These are phyloP conservation scores for Lasiodiplodia gonubiensis DNA, from an alignment of 2,329 filamentous ascomycete genomes.

Conservation along the genomic window DNA sequence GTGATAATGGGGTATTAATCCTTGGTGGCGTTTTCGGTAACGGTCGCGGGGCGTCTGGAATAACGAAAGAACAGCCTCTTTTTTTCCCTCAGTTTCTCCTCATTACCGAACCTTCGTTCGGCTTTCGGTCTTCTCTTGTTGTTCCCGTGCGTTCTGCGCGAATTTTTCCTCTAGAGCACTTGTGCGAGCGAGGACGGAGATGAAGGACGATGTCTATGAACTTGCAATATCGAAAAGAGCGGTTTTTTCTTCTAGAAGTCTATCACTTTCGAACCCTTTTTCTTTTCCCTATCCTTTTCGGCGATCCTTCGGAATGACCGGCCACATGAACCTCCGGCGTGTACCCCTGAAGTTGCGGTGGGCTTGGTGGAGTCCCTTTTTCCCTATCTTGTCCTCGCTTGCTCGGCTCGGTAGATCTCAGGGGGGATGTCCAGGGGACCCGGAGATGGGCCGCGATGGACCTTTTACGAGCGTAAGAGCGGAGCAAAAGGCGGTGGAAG, in stretches of 20 bases:
- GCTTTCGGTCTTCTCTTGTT: not conserved
- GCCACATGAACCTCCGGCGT: not conserved
- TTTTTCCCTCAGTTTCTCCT: not conserved
- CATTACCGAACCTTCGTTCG: not conserved
- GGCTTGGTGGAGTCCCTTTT: not conserved
- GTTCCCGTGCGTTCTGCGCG: not conserved
- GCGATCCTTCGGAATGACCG: slow-evolving; percentile 12
- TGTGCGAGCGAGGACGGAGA: not conserved
- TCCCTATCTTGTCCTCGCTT: slow-evolving; percentile 1
- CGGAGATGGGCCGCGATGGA: not conserved
- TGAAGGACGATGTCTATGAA: slow-evolving; percentile 1
- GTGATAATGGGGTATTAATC: not conserved
- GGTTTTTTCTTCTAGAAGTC: not conserved
- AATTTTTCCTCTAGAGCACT: not conserved
- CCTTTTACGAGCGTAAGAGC: not conserved
- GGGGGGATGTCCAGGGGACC: not conserved
- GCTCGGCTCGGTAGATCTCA: slow-evolving; percentile 10
- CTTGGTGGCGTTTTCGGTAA: not conserved
- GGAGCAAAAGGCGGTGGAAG: not conserved
- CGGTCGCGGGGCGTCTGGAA: not conserved
- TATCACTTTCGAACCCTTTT: not conserved
- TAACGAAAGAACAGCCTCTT: not conserved
- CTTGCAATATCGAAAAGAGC: not conserved
- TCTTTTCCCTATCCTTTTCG: slow-evolving; percentile 4
- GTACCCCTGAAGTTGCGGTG: not conserved